Evolutionary conservation across 1,284 basidiomycete species (phyloP).

Genomic region (Psilocybe mexicana): DNA sequence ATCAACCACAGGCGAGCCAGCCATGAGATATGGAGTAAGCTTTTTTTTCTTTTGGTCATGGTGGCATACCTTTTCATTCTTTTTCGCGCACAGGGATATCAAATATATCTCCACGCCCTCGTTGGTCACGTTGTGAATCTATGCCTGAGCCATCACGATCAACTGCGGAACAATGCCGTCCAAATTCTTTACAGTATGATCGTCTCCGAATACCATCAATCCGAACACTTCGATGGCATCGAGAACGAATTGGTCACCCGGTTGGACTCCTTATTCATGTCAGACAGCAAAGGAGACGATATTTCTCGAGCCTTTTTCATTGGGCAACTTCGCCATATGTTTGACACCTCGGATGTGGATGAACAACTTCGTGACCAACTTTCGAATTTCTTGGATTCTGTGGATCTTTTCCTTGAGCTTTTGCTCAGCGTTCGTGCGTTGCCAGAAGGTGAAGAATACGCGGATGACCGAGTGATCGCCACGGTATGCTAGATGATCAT

Average conservation of each 20-base stretch:
- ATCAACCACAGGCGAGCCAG: conserved; percentile 46
- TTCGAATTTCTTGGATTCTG: conserved; percentile 82
- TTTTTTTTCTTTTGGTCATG: conserved; percentile 12
- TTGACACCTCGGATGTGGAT: conserved; percentile 83
- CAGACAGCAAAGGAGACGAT: conserved; percentile 87
- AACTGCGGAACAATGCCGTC: conserved; percentile 87
- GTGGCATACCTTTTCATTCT: conserved; percentile 8
- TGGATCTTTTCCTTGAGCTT: conserved; percentile 94
- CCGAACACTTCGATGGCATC: conserved; percentile 81
- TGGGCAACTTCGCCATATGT: conserved; percentile 85
- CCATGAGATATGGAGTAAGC: conserved; percentile 63
- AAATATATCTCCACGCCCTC: conserved; percentile 80
- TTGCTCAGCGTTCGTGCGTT: conserved; percentile 88
- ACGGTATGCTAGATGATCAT: conserved; percentile 50
- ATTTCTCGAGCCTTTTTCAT: conserved; percentile 93
- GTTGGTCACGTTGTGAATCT: conserved; percentile 91
- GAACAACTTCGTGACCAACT: conserved; percentile 78
- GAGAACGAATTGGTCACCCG: conserved; percentile 95
- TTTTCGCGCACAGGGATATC: conserved; percentile 63
- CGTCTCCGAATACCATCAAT: conserved; percentile 85
- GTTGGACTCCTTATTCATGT: conserved; percentile 90
- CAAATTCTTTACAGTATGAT: conserved; percentile 97
- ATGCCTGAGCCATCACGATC: conserved; percentile 94
- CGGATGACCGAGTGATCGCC: conserved; percentile 92
- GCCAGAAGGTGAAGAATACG: conserved; percentile 91